A percentile compares a stretch with the other conserved stretches of the same genome.
These are phyloP conservation scores for Trypanosoma grayi DNA, from an alignment of 208 protist species.

Conservation along the genomic window DNA sequence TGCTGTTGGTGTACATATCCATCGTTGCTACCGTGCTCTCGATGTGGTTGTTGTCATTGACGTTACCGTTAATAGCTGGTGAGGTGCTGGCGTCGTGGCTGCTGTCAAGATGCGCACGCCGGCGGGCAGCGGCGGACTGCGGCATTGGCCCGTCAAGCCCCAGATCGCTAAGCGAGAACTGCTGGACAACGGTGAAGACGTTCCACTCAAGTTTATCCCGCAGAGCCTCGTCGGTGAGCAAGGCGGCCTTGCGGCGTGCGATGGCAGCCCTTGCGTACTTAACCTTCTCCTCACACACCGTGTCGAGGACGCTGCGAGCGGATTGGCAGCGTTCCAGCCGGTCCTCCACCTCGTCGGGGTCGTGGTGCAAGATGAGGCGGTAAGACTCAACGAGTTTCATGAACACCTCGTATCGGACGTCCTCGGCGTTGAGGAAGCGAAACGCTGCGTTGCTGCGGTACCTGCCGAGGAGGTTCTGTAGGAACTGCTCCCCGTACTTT, in stretches of 20 bases:
- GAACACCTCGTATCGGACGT: slow-evolving; percentile 74
- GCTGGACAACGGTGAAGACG: slow-evolving; percentile 71
- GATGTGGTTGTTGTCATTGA: neutral
- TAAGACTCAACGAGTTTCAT: slow-evolving; percentile 79
- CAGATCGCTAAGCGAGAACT: slow-evolving; percentile 67
- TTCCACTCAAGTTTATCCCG: slow-evolving; percentile 79
- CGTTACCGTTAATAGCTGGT: neutral
- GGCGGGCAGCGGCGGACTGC: slow-evolving; percentile 42
- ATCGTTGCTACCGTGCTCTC: too few relatives aligned
- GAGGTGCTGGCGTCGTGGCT: neutral
- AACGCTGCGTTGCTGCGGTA: slow-evolving; percentile 70
- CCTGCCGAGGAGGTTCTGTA: slow-evolving; percentile 51
- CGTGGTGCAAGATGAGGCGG: slow-evolving; percentile 56
- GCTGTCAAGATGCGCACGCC: slow-evolving; percentile 11
- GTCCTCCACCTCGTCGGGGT: slow-evolving; percentile 71
- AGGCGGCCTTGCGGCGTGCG: slow-evolving; percentile 70
- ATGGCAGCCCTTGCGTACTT: slow-evolving; percentile 74
- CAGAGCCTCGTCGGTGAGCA: slow-evolving; percentile 85
- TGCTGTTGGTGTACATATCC: neutral
- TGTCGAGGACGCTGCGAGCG: slow-evolving; percentile 49
- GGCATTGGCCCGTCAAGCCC: slow-evolving; percentile 73
- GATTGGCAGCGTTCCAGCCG: slow-evolving; percentile 59
- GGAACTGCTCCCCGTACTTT: slow-evolving; percentile 82
- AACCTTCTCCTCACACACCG: slow-evolving; percentile 66
- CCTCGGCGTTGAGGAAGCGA: slow-evolving; percentile 69